Base-by-base conservation (phyloP, 805 yeast species). In the Kluyveromyces wickerhamii region DNA sequence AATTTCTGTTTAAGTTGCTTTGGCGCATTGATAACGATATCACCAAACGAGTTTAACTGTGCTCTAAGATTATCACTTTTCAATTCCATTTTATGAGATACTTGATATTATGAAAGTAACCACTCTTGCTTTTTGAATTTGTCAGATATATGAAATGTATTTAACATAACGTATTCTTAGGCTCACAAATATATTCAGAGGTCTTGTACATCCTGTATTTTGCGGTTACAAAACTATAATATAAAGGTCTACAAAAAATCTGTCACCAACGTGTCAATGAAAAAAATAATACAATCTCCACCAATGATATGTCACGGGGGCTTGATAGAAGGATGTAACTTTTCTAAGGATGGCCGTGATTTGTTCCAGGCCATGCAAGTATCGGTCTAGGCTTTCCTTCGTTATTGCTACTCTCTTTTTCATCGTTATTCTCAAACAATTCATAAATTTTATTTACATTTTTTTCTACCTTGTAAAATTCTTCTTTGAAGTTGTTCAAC, bases 301-400 rank as follows among this genome's bases (percentile, higher is more conserved):
- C n/a, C n/a, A n/a, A n/a, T n/a, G n/a, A n/a, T n/a, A n/a, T n/a
- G n/a, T n/a, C n/a, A n/a, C n/a, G n/a, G n/a, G n/a, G n/a, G n/a
- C n/a, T n/a, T n/a, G n/a, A n/a, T n/a, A n/a, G n/a, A n/a, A n/a
- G n/a, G n/a, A n/a, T n/a, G n/a, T n/a, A n/a, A n/a, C n/a, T n/a
- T n/a, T n/a, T n/a, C n/a, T 32, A 47, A 13, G 82, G 81, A 50
- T 77, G 84, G 0, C 80, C 79, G 44, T 74, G 82, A 44, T 77
- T 69, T 10, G 74, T 66, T 0, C 83, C 82, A 0, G 84, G 84
- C 84, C 84, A 77, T 1, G 84, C 72, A 26, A 58, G 43, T 22
- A 66, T 62, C 28, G 50, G 53, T 27, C 58, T 56, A 10, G 41
- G 41, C 22, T 45, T 44, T 27, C 32, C 34, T 30, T 41, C 39